Percentiles rank a stretch among this genome's conserved stretches.
These are phyloP conservation scores for Nakazawaea ambrosiae DNA, from an alignment of 805 yeast genomes.

Conservation along the genomic window DNA sequence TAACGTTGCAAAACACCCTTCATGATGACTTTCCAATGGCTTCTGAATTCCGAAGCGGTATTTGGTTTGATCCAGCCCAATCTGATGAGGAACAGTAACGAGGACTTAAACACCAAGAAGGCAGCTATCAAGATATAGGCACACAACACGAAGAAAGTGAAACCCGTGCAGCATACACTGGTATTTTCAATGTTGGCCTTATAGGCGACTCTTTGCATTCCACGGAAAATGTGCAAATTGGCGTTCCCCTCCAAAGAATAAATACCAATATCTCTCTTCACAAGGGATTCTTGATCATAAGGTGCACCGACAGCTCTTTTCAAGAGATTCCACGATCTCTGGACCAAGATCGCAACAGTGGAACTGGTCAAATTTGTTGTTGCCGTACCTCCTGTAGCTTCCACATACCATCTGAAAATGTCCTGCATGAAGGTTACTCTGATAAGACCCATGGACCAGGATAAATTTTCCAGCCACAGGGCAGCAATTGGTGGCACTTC, in stretches of 20 bases:
- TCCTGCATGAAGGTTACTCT: conserved; percentile 75
- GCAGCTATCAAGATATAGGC: conserved; percentile 65
- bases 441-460: conserved; percentile 93
- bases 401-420: conserved; percentile 78
- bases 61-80: conserved; percentile 43
- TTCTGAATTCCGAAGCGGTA: conserved; percentile 42
- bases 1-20: conserved; percentile 79
- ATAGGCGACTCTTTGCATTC: conserved; percentile 79
- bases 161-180: conserved; percentile 77
- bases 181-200: conserved; percentile 75
- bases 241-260: conserved; percentile 44
- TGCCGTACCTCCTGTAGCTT: conserved; percentile 86
- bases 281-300: conserved; percentile 15
- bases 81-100: conserved; percentile 39
- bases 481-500: conserved; percentile 88
- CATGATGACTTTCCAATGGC: conserved; percentile 50
- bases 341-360: conserved; percentile 66
- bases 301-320: conserved; percentile 13
- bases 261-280: conserved; percentile 16
- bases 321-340: conserved; percentile 41
- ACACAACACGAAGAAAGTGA: conserved; percentile 74
- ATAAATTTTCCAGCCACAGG: conserved; percentile 87
- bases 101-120: conserved; percentile 46
- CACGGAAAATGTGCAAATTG: conserved; percentile 67
- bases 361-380: conserved; percentile 55